Evolutionary conservation across 371 early-diverging fungal genomes (phyloP).

Genomic region (Amoeboaphelidium protococcarum): DNA sequence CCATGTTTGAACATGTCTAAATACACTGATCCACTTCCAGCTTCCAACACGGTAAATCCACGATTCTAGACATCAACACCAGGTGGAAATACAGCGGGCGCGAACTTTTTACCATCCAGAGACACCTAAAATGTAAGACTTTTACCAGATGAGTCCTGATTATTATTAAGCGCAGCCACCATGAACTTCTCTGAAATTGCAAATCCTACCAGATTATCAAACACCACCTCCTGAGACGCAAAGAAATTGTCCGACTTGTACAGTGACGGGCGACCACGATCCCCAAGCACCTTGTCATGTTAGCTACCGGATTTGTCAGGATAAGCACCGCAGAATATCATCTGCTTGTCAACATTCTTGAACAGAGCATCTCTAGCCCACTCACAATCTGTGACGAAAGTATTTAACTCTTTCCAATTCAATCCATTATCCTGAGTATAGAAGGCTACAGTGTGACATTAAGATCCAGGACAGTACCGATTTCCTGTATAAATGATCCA

Average conservation of each 20-base stretch:
- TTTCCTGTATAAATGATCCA: conserved; percentile 54
- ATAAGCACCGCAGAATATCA: conserved; percentile 41
- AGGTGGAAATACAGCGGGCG: background rate
- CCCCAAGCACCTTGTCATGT: background rate
- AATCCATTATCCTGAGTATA: conserved; percentile 38
- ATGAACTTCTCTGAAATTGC: background rate
- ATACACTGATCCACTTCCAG: background rate
- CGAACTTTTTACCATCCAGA: background rate
- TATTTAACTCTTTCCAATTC: conserved; percentile 34
- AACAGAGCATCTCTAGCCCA: conserved; percentile 42
- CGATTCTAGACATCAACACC: background rate
- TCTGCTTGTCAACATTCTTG: conserved; percentile 12
- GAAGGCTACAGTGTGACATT: conserved; percentile 41
- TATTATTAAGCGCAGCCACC: background rate
- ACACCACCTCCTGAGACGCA: background rate
- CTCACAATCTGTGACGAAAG: conserved; percentile 40
- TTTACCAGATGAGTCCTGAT: background rate
- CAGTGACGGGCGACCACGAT: background rate
- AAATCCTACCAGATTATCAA: background rate
- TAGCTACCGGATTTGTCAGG: conserved; percentile 29
- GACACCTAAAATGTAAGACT: conserved; percentile 8
- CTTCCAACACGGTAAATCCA: background rate
- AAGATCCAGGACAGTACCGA: conserved; percentile 17
- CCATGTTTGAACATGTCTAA: background rate
- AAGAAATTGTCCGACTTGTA: background rate